Percentiles rank a stretch among this genome's conserved stretches.
Conservation (phyloP, 2,329 filamentous ascomycete genomes). For the Knufia fluminis region DNA sequence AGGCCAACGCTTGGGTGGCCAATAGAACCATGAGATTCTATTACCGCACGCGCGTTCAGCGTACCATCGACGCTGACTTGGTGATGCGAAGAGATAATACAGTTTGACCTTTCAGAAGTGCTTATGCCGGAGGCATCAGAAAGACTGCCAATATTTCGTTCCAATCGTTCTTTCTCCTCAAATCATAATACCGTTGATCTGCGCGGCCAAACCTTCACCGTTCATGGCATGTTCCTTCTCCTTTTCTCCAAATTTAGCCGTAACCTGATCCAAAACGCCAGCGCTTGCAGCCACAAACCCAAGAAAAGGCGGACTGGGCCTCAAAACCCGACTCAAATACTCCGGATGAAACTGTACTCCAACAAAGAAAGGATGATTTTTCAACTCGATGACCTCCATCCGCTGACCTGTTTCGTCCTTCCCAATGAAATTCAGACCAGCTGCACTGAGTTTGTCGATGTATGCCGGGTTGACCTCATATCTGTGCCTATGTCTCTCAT, state of each 20-base stretch:
- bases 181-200: constrained; percentile 1
- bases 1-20: too few relatives aligned
- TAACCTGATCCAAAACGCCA: constrained; percentile 50
- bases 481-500: constrained; percentile 76
- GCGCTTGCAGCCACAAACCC: constrained; percentile 75
- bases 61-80: too few relatives aligned
- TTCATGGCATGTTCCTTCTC: constrained; percentile 7
- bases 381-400: constrained; percentile 76
- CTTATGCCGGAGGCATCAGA: too few relatives aligned
- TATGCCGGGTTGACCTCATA: constrained; percentile 84
- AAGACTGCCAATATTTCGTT: too few relatives aligned
- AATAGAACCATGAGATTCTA: too few relatives aligned
- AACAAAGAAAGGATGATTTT: constrained; percentile 76
- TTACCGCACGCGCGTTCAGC: too few relatives aligned
- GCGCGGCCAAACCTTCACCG: not conserved
- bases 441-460: constrained; percentile 57
- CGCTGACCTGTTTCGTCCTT: constrained; percentile 69
- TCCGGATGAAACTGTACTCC: constrained; percentile 86
- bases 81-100: too few relatives aligned
- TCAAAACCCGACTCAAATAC: constrained; percentile 66
- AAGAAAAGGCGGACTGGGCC: constrained; percentile 66
- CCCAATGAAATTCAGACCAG: constrained; percentile 65
- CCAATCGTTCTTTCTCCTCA: too few relatives aligned
- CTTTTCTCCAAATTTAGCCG: constrained; percentile 13
- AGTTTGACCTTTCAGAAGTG: too few relatives aligned